phyloP scores from a whole-genome alignment of 2,329 filamentous ascomycete genomes.

The Penicillium occitanis region DNA sequence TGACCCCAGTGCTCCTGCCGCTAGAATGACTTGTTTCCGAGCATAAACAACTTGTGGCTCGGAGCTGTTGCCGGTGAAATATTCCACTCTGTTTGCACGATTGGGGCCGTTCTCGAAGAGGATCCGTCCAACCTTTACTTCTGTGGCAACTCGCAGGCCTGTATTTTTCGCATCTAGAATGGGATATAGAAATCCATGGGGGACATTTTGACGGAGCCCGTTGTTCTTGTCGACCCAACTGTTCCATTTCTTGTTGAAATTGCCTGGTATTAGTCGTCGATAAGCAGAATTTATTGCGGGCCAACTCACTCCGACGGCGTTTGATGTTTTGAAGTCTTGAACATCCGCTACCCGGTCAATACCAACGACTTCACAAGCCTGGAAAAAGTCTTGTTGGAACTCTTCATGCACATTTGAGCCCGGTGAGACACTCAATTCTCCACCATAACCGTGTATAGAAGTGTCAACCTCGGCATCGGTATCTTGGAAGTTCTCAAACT shows the following conservation, averaged over 20 bases:
- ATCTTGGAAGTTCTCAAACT: constrained; percentile 25
- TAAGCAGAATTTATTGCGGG: neutral
- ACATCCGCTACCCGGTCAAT: constrained; percentile 22
- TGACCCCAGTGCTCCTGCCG: constrained; percentile 12
- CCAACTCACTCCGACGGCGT: constrained; percentile 24
- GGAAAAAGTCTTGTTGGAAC: constrained; percentile 25
- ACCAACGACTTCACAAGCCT: constrained; percentile 21
- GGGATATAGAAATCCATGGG: constrained; percentile 24
- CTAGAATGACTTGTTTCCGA: constrained; percentile 13
- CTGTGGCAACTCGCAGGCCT: constrained; percentile 10
- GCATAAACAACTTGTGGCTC: neutral
- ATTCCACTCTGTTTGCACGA: constrained; percentile 12
- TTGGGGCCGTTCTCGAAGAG: neutral
- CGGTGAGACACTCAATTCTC: constrained; percentile 23
- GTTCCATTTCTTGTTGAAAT: constrained; percentile 22
- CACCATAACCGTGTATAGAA: constrained; percentile 24
- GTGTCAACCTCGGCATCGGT: constrained; percentile 21
- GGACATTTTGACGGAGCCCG: constrained; percentile 24
- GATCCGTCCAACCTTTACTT: constrained; percentile 12
- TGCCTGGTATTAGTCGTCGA: neutral
- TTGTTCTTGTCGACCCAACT: constrained; percentile 25
- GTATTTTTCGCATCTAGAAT: constrained; percentile 13
- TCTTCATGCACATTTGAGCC: constrained; percentile 22
- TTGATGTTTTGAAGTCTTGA: constrained; percentile 22
- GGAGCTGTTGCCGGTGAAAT: neutral